Evolutionary conservation across 2,329 filamentous ascomycete species (phyloP).

Genomic region (Talaromyces sp.): DNA sequence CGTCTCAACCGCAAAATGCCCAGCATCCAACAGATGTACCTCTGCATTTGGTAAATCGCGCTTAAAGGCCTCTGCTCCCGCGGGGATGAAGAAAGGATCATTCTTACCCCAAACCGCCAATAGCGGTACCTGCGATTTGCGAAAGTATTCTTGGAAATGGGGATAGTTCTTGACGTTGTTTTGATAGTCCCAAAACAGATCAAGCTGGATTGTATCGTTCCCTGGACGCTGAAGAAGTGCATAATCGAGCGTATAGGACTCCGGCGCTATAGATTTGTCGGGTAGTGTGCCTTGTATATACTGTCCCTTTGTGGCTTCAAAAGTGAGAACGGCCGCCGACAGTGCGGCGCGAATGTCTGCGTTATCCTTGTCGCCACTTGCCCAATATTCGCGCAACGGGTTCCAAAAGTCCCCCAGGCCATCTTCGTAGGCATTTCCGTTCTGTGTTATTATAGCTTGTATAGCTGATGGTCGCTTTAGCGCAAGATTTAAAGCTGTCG

Average conservation of each 20-base stretch:
- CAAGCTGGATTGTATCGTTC: conserved; percentile 51
- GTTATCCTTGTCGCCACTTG: conserved; percentile 24
- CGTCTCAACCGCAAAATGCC: conserved; percentile 52
- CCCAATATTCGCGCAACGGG: conserved; percentile 46
- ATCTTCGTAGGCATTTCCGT: conserved; percentile 57
- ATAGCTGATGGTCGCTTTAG: conserved; percentile 46
- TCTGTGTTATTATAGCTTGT: conserved; percentile 53
- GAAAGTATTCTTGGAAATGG: conserved; percentile 52
- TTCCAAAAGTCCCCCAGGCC: conserved; percentile 53
- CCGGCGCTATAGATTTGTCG: conserved; percentile 38
- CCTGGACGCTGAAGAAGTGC: conserved; percentile 48
- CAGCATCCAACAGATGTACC: conserved; percentile 50
- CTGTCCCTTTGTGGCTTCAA: conserved; percentile 42
- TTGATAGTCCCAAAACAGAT: conserved; percentile 54
- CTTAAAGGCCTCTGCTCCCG: conserved; percentile 52
- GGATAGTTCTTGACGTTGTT: conserved; percentile 53
- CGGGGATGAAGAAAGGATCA: conserved; percentile 43
- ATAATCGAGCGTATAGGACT: conserved; percentile 49
- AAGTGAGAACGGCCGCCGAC: conserved; percentile 29
- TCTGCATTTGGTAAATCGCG: conserved; percentile 47
- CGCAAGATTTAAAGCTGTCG: conserved; percentile 51
- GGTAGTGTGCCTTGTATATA: conserved; percentile 41
- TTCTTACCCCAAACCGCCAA: conserved; percentile 57
- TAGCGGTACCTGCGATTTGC: conserved; percentile 48
- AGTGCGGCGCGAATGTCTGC: conserved; percentile 36